These are phyloP conservation scores for Lodderomyces orthopsilosis DNA, from an alignment of 1,139 yeast species.

Conservation along the genomic window DNA sequence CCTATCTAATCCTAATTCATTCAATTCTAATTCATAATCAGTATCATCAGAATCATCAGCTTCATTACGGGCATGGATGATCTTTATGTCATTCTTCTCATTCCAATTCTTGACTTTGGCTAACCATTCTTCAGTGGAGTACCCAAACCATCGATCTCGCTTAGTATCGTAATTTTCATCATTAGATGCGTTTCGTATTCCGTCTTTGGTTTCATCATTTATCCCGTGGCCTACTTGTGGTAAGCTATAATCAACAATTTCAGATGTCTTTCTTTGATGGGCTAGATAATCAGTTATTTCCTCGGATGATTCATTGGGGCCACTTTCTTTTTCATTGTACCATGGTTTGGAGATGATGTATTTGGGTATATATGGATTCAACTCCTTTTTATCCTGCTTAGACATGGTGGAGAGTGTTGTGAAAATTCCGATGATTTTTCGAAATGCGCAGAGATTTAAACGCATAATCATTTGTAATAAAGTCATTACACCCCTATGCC, in stretches of 20 bases:
- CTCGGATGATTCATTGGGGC: constrained; percentile 1
- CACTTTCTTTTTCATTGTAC: constrained; percentile 19
- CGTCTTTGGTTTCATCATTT: constrained; percentile 24
- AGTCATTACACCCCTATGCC: not conserved
- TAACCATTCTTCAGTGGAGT: constrained; percentile 58
- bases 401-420: constrained; percentile 12
- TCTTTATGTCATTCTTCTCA: constrained; percentile 21
- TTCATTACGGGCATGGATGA: constrained; percentile 23
- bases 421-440: constrained; percentile 1
- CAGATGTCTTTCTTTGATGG: constrained; percentile 26
- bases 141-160: constrained; percentile 79
- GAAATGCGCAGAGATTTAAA: not conserved
- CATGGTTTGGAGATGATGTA: constrained; percentile 30
- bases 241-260: constrained; percentile 27
- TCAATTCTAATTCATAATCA: constrained; percentile 47
- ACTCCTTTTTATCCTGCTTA: constrained; percentile 11
- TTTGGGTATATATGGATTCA: constrained; percentile 28
- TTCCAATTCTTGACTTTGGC: constrained; percentile 48
- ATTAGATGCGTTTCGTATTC: constrained; percentile 21
- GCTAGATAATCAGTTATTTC: constrained; percentile 20
- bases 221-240: constrained; percentile 36
- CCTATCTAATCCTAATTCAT: constrained; percentile 42
- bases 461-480: not conserved
- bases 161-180: constrained; percentile 57
- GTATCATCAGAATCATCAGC: constrained; percentile 26